These are phyloP conservation scores for Starmerella geochares DNA, from an alignment of 805 yeast species.

Conservation along the genomic window DNA sequence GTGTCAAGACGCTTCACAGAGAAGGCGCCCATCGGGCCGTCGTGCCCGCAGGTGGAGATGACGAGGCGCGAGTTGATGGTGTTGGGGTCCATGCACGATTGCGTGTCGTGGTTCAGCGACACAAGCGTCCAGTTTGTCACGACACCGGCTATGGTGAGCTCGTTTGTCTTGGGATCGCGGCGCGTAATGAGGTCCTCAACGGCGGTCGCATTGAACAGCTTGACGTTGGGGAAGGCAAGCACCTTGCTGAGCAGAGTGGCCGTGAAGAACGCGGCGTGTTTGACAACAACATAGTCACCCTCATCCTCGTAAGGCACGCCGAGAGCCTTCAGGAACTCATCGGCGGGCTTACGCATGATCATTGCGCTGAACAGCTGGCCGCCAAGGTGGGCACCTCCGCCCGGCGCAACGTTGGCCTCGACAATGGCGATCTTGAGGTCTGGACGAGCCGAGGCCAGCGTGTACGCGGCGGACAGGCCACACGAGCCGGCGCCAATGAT, in stretches of 20 bases:
- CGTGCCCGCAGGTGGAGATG: constrained; percentile 68
- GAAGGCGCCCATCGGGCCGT: constrained; percentile 76
- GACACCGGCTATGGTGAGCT: constrained; percentile 62
- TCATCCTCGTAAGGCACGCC: constrained; percentile 64
- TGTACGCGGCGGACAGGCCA: constrained; percentile 67
- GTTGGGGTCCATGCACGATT: constrained; percentile 75
- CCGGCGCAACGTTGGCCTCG: constrained; percentile 66
- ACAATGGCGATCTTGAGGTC: constrained; percentile 63
- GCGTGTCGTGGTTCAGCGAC: constrained; percentile 62
- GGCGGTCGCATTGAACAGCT: constrained; percentile 68
- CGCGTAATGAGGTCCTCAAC: constrained; percentile 73
- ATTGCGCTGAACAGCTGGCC: constrained; percentile 69
- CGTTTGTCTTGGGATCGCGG: constrained; percentile 45
- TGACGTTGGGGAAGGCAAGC: constrained; percentile 60
- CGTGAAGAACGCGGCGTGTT: constrained; percentile 69
- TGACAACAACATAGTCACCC: constrained; percentile 69
- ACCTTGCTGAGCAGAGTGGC: constrained; percentile 62
- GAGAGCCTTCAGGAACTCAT: constrained; percentile 52
- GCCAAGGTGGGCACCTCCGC: constrained; percentile 73
- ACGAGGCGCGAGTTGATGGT: constrained; percentile 57
- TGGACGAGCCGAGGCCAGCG: constrained; percentile 61
- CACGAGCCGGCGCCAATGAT: constrained; percentile 73
- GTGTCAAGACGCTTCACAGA: constrained; percentile 58
- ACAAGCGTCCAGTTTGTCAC: constrained; percentile 79
- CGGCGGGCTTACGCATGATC: constrained; percentile 75